phyloP scores from a whole-genome alignment of 768 basidiomycete species.

The Phanerodontia chrysosporium region DNA sequence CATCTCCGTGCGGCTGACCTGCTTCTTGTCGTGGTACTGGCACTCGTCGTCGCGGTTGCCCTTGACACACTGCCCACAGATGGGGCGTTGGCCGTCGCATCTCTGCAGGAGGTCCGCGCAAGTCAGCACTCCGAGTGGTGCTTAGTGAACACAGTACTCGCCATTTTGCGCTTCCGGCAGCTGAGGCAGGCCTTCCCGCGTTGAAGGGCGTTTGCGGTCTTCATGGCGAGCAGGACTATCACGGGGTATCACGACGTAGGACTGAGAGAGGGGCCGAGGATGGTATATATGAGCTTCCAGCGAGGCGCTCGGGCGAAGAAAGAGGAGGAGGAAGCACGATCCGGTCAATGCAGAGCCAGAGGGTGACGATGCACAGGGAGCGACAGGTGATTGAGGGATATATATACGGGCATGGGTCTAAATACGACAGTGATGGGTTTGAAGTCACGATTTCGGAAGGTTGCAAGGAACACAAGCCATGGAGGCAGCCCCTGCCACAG shows the following conservation, averaged over 20 bases:
- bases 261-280: not conserved
- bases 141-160: constrained; percentile 12
- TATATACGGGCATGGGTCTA: not conserved
- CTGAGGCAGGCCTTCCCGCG: constrained; percentile 37
- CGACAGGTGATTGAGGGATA: not conserved
- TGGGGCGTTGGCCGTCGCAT: constrained; percentile 57
- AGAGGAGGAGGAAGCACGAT: not conserved
- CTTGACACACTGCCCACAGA: constrained; percentile 52
- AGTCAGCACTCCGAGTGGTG: not conserved
- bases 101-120: constrained; percentile 39
- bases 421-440: not conserved
- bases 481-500: not conserved
- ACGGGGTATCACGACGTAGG: not conserved
- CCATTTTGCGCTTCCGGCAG: constrained; percentile 38
- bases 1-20: constrained; percentile 55
- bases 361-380: not conserved
- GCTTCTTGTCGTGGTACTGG: constrained; percentile 56
- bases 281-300: not conserved
- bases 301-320: not conserved
- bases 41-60: constrained; percentile 49
- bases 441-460: not conserved
- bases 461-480: not conserved
- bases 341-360: not conserved
- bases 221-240: constrained; percentile 18
- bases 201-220: constrained; percentile 29